These are phyloP conservation scores for Pseudonectria foliicola DNA, from an alignment of 2,329 filamentous ascomycete species.

Conservation along the genomic window DNA sequence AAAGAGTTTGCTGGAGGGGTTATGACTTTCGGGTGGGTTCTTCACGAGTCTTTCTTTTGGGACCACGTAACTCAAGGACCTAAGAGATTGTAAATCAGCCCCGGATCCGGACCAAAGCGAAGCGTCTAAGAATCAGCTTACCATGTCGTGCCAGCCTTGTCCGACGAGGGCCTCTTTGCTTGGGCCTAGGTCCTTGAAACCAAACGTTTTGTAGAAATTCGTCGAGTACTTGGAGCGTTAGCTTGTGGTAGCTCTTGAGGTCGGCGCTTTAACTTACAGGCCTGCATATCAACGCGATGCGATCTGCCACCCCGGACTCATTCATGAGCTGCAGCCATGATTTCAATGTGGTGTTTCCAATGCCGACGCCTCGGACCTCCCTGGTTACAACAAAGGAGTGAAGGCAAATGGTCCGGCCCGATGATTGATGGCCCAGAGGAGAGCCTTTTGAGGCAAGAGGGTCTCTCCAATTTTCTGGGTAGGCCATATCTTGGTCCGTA, in stretches of 20 bases:
- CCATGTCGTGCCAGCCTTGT: slow-evolving; percentile 78
- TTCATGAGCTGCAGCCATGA: slow-evolving; percentile 72
- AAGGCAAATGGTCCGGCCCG: slow-evolving; percentile 67
- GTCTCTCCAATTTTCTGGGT: slow-evolving; percentile 60
- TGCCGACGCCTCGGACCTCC: slow-evolving; percentile 63
- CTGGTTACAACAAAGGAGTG: slow-evolving; percentile 79
- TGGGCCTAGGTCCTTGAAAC: slow-evolving; percentile 61
- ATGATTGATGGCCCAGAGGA: slow-evolving; percentile 61
- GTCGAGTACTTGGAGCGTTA: slow-evolving; percentile 48
- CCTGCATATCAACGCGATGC: slow-evolving; percentile 70
- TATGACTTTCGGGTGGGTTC: slow-evolving; percentile 11
- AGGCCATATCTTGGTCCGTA: slow-evolving; percentile 69
- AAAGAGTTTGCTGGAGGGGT: no score
- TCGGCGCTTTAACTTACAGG: slow-evolving; percentile 40
- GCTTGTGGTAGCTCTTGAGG: no score
- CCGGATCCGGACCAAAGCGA: neutral
- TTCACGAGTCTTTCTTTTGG: slow-evolving; percentile 19
- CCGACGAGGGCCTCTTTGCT: slow-evolving; percentile 69
- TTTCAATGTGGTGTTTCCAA: slow-evolving; percentile 68
- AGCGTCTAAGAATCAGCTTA: slow-evolving; percentile 29
- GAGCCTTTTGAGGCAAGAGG: slow-evolving; percentile 34
- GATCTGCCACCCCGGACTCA: slow-evolving; percentile 60
- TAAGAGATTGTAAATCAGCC: slow-evolving; percentile 4
- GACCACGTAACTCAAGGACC: slow-evolving; percentile 19
- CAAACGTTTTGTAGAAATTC: slow-evolving; percentile 67